Evolutionary conservation across 2,329 filamentous ascomycete species (phyloP), one percentile per base, ranked within the genome.

Genomic region (Nigrospora sphaerica): DNA sequence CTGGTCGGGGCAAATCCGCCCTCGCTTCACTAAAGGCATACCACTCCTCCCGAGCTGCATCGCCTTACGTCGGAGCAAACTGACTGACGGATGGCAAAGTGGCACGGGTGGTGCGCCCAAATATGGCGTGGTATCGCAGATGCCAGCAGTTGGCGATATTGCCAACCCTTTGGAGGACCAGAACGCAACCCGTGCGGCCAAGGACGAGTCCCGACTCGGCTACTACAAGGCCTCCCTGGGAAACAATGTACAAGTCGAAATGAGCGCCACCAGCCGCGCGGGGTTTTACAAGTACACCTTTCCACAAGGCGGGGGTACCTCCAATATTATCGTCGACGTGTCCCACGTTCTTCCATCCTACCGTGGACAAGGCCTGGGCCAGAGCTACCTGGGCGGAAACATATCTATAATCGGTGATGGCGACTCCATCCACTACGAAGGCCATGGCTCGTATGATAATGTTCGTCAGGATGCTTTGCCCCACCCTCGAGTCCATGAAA

Each of bases 51-150:
- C 23, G 6, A 28, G 23, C 23, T 9, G 6, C 19, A 23, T 23
- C 4, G 6, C 4, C 19, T 23, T 6, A 10, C 23, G 5, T 28
- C 6, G 7, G 23, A 28, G 23, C 23, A 28, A 28, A 9, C 23
- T 28, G 23, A 28, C 7, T 10, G 6, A 10, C 10, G 23, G 5
- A 28, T 10, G 7, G 5, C 7, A 9, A 57, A 78, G 75, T 49
- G 81, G 82, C 3, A 87, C 82, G 0, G 83, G 83, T 9, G 83
- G 83, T 2, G 80, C 80, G 2, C 81, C 83, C 1, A 86, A 86
- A 59, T 87, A 86, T 49, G 83, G 83, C 5, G 79, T 84, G 2
- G 75, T 83, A 32, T 69, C 77, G 2, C 80, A 83, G 60, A 69
- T 83, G 61, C 80, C 78, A 0, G 61, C 78, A 1, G 55, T 74